Evolutionary conservation across 2,329 filamentous ascomycete genomes (phyloP).

Genomic region (Stromatinia cepivora): DNA sequence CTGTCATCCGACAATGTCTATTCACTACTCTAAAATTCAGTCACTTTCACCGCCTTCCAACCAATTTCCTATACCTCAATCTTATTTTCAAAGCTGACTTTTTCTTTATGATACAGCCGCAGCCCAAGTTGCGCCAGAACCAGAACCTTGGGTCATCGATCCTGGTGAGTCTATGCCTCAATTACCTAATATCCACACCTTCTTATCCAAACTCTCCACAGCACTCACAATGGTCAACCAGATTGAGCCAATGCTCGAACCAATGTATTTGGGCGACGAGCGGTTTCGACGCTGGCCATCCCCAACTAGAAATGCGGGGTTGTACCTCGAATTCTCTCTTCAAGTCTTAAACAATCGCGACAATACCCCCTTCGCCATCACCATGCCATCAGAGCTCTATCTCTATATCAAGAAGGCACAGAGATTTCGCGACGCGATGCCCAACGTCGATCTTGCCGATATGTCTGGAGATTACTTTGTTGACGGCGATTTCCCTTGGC

Average conservation of each 20-base stretch:
- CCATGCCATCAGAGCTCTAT: background rate
- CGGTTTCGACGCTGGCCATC: constrained; percentile 3
- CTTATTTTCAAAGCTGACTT: background rate
- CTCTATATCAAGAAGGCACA: background rate
- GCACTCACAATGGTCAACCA: background rate
- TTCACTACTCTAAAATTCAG: background rate
- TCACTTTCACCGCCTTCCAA: background rate
- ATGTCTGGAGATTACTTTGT: background rate
- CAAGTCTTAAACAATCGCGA: background rate
- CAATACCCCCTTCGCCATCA: background rate
- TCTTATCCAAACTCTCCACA: constrained; percentile 1
- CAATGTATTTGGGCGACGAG: background rate
- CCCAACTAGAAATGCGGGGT: background rate
- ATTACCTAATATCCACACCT: background rate
- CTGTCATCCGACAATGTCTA: background rate
- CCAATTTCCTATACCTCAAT: background rate
- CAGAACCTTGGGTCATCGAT: background rate
- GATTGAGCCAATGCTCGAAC: background rate
- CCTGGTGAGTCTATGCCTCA: constrained; percentile 8
- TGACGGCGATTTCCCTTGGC: background rate
- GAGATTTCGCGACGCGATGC: background rate
- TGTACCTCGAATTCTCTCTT: background rate
- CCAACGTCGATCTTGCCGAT: constrained; percentile 2
- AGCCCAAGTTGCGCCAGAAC: background rate
- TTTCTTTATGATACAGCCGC: background rate